Conservation (phyloP, 2,329 filamentous ascomycete genomes). For the Penicillium digitatum region DNA sequence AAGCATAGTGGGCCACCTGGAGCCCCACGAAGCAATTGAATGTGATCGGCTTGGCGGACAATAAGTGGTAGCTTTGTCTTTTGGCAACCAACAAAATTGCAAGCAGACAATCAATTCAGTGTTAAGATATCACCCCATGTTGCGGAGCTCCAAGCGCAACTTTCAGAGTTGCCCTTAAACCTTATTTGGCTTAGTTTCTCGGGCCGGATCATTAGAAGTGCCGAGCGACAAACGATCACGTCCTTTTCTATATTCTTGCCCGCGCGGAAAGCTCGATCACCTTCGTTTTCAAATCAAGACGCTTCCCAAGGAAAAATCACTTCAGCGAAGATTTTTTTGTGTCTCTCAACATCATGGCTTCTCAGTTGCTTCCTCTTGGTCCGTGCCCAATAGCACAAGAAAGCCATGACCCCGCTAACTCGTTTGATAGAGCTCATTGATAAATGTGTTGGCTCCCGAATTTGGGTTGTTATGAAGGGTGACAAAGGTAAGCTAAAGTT, state of each 20-base stretch:
- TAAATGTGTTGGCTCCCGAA: slow-evolving; percentile 94
- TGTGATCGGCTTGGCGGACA: not conserved
- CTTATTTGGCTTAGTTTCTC: slow-evolving; percentile 8
- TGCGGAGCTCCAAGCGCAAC: slow-evolving; percentile 4
- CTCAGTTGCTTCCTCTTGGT: slow-evolving; percentile 71
- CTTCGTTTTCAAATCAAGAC: not conserved
- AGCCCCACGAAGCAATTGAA: not conserved
- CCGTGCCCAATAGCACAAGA: slow-evolving; percentile 22
- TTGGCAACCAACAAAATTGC: not conserved
- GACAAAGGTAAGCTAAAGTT: slow-evolving; percentile 70
- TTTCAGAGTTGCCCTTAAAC: not conserved
- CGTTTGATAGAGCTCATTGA: slow-evolving; percentile 79
- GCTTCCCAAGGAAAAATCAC: not conserved
- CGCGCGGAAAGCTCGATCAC: slow-evolving; percentile 4
- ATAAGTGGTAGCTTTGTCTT: not conserved
- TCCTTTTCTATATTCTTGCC: slow-evolving; percentile 20
- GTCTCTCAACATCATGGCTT: slow-evolving; percentile 54
- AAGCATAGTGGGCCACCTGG: slow-evolving; percentile 17
- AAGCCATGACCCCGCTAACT: slow-evolving; percentile 23
- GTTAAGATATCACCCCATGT: not conserved
- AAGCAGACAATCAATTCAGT: not conserved
- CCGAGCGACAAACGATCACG: slow-evolving; percentile 19
- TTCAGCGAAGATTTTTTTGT: too few relatives aligned
- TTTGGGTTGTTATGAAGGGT: slow-evolving; percentile 99
- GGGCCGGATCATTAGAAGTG: slow-evolving; percentile 23